Conservation (phyloP, 306 rosid species). For the Sechiopsis laciniata region DNA sequence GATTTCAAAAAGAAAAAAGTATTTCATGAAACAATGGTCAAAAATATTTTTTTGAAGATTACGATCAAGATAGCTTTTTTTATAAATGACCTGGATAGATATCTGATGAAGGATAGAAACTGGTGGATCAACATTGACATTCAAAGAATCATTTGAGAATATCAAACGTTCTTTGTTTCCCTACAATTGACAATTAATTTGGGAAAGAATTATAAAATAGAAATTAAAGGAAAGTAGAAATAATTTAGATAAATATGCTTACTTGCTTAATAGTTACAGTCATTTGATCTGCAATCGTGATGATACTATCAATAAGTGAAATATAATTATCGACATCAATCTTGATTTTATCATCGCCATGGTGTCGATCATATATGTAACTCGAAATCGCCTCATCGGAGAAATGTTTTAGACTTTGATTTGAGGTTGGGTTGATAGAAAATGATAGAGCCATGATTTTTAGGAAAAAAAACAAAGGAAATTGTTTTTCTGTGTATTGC, state of each 20-base stretch:
- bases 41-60: background rate
- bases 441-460: background rate
- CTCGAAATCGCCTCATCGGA: background rate
- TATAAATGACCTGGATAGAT: background rate
- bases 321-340: background rate
- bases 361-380: background rate
- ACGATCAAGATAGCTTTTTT: background rate
- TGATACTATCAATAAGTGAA: background rate
- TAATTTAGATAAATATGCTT: background rate
- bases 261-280: background rate
- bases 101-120: background rate
- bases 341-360: background rate
- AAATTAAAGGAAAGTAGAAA: background rate
- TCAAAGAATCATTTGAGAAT: background rate
- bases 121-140: background rate
- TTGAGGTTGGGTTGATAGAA: background rate
- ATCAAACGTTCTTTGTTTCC: background rate
- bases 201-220: background rate
- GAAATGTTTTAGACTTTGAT: background rate
- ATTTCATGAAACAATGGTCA: background rate
- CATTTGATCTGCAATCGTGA: background rate
- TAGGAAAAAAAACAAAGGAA: background rate
- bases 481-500: background rate
- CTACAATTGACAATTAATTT: background rate
- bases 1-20: too few relatives aligned